Evolutionary conservation across 1,139 yeast genomes (phyloP).

Genomic region (Eremothecium gossypii): DNA sequence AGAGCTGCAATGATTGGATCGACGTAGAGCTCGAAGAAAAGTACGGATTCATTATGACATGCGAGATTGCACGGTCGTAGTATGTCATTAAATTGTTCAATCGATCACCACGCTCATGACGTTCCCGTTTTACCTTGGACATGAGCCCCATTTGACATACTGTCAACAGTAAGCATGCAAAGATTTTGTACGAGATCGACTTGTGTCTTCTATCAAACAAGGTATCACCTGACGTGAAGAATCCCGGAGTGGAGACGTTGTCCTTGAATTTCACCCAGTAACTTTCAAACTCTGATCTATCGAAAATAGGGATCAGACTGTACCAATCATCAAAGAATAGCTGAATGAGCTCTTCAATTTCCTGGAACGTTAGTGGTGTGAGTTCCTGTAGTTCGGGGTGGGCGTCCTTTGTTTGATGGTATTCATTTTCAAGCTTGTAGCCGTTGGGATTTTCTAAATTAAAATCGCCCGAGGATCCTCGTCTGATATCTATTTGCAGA

Average conservation of each 20-base stretch:
- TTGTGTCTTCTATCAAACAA: conserved; percentile 24
- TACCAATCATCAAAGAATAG: conserved; percentile 75
- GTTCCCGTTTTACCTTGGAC: conserved; percentile 21
- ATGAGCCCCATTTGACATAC: conserved; percentile 52
- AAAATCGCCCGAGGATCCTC: neutral
- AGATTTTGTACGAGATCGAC: conserved; percentile 30
- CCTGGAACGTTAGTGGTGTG: conserved; percentile 12
- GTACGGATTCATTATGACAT: conserved; percentile 34
- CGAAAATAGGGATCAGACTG: conserved; percentile 55
- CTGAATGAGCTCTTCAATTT: conserved; percentile 28
- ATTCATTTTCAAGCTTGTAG: conserved; percentile 1
- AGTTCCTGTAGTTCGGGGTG: neutral
- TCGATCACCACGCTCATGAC: conserved; percentile 9
- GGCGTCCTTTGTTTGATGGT: neutral
- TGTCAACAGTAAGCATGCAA: conserved; percentile 52
- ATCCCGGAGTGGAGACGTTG: conserved; percentile 32
- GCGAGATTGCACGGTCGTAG: conserved; percentile 44
- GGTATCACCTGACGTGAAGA: conserved; percentile 8
- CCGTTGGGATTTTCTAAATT: neutral
- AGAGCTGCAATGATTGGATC: conserved; percentile 60
- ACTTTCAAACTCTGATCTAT: conserved; percentile 52
- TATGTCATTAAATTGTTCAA: conserved; percentile 32
- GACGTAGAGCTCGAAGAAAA: conserved; percentile 51
- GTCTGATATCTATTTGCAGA: conserved; percentile 17
- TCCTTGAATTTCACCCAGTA: conserved; percentile 44